Evolutionary conservation across 2,329 filamentous ascomycete species (phyloP), one percentile per base, ranked within the genome.

Genomic region (Aspergillus tanneri): DNA sequence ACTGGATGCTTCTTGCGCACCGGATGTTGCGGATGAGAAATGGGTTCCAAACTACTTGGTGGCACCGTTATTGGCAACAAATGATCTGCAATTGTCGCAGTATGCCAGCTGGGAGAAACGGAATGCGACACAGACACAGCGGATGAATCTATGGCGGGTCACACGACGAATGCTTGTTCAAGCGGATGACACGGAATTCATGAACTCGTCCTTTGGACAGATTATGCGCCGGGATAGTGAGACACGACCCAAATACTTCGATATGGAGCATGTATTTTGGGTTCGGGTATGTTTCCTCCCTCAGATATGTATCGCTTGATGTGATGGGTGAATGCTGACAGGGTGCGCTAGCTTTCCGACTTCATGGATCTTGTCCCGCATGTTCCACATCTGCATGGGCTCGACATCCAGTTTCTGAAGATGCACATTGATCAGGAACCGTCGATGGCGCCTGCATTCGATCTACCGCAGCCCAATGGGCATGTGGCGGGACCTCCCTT

Each of bases 241-340:
- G 56, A 72, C 71, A 19, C 61, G 66, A 42, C 71, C 70, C 21
- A 77, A 75, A 57, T 78, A 76, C 62, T 72, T 73, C 53, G 66
- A 66, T 22, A 73, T 77, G 72, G 69, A 75, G 47, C 73, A 74
- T 62, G 63, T 78, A 39, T 77, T 77, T 54, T 78, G 75, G 75
- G 70, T 78, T 50, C 74, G 70, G 66, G 72, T 75, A 65, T 57
- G 69, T 51, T 21, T n/a, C n/a, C n/a, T n/a, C n/a, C 9, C 12
- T 19, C 7, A n/a, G 14, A 5, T 10, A 34, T 34, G 14, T 21
- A 10, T 8, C 11, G 32, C 19, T 14, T 38, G 4, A 23, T 32
- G n/a, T n/a, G 10, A 27, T 25, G 3, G 1, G 18, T 27, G 21
- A 28, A 12, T 23, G 32, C 47, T 51, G 14, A 27, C 22, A n/a